phyloP scores from a whole-genome alignment of 2,329 filamentous ascomycete species.

The Hypoxylon sp. region DNA sequence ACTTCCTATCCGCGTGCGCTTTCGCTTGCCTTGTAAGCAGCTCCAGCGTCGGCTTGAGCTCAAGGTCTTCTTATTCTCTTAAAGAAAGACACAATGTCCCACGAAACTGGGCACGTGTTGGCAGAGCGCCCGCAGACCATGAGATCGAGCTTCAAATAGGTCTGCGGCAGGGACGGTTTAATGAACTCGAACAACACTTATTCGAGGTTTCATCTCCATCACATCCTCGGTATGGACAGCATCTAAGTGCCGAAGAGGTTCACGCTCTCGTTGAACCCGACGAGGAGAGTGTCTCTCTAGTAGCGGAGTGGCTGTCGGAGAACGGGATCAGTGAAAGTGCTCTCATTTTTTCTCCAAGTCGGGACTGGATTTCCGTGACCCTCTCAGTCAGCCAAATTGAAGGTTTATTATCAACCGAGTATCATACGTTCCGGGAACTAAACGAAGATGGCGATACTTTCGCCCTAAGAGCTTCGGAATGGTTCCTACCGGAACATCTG shows the following conservation, averaged over 20 bases:
- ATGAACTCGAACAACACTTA: slow-evolving; percentile 13
- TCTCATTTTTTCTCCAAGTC: slow-evolving; percentile 2
- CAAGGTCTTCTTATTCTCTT: slow-evolving; percentile 5
- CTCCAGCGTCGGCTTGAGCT: neutral
- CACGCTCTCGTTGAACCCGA: neutral
- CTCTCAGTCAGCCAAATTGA: neutral
- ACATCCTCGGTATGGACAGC: slow-evolving; percentile 8
- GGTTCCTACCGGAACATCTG: neutral
- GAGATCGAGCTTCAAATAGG: slow-evolving; percentile 13
- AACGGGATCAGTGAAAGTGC: neutral
- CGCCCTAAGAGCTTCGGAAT: slow-evolving; percentile 4
- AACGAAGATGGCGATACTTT: neutral
- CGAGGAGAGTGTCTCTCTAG: neutral
- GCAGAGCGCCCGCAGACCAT: slow-evolving; percentile 13
- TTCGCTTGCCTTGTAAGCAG: neutral
- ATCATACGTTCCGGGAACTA: neutral
- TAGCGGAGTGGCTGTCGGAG: neutral
- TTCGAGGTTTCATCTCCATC: slow-evolving; percentile 8
- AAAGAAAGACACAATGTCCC: slow-evolving; percentile 16
- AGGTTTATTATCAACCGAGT: slow-evolving; percentile 4
- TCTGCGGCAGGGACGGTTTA: neutral
- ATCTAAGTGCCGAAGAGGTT: slow-evolving; percentile 5
- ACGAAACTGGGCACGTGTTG: slow-evolving; percentile 1
- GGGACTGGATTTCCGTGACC: slow-evolving; percentile 8
- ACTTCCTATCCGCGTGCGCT: neutral